Evolutionary conservation across 1,284 basidiomycete genomes (phyloP).

Genomic region (Exobasidium rhododendri): DNA sequence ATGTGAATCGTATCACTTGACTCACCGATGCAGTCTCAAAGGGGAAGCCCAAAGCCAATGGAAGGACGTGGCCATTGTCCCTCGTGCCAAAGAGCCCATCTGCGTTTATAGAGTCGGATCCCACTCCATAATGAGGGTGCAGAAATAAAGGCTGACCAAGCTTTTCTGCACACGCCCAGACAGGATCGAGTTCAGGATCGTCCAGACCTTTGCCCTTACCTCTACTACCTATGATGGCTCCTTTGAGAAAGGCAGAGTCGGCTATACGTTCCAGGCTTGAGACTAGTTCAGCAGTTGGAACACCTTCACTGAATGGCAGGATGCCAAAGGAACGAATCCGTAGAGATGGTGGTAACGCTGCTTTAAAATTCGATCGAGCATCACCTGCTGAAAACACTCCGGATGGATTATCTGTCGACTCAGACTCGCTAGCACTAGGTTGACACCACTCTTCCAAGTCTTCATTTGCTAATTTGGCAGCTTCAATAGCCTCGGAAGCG

Average conservation of each 20-base stretch:
- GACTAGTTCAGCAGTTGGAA: constrained; percentile 63
- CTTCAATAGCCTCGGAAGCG: constrained; percentile 64
- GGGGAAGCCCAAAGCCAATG: constrained; percentile 78
- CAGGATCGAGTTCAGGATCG: constrained; percentile 65
- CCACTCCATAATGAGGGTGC: constrained; percentile 27
- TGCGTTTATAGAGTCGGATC: constrained; percentile 14
- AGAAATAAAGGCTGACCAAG: constrained; percentile 23
- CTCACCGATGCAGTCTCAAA: constrained; percentile 80
- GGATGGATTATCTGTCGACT: constrained; percentile 23
- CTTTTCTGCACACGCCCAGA: constrained; percentile 64
- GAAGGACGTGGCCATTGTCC: constrained; percentile 78
- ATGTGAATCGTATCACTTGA: constrained; percentile 17
- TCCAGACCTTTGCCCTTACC: constrained; percentile 76
- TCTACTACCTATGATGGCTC: constrained; percentile 74
- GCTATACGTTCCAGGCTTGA: constrained; percentile 66
- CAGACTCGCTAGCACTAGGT: constrained; percentile 29
- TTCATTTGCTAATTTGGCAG: constrained; percentile 68
- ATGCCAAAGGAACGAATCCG: constrained; percentile 77
- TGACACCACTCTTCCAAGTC: constrained; percentile 74
- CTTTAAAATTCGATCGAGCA: background rate
- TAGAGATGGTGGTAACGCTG: constrained; percentile 57
- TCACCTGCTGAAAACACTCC: constrained; percentile 4
- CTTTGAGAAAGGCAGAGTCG: constrained; percentile 57
- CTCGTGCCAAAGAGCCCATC: constrained; percentile 63
- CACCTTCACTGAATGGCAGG: constrained; percentile 70